Evolutionary conservation across 2,329 filamentous ascomycete species (phyloP).

Genomic region (Arthrobotrys megalospora): DNA sequence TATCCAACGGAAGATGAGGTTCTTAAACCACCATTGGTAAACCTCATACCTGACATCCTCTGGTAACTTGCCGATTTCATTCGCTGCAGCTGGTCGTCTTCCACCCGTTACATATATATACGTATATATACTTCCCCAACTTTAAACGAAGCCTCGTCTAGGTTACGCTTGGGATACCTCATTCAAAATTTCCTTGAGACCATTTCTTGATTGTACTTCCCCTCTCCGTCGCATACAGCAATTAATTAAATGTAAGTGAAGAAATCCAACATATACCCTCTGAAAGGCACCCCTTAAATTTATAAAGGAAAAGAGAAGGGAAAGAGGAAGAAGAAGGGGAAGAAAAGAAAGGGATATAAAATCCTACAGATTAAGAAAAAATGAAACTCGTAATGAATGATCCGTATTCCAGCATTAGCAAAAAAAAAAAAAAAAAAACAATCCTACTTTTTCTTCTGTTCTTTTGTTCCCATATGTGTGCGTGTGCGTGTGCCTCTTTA

Average conservation of each 20-base stretch:
- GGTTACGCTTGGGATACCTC: no score
- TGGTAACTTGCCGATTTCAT: slow-evolving; percentile 3
- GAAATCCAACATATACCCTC: no score
- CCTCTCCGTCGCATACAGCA: no score
- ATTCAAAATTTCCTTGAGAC: no score
- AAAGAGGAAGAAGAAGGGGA: neutral
- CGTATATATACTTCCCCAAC: neutral
- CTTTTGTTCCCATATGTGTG: neutral
- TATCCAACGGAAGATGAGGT: neutral
- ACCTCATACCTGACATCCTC: slow-evolving; percentile 1
- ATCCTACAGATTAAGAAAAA: neutral
- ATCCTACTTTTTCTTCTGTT: slow-evolving; percentile 3
- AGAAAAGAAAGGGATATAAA: neutral
- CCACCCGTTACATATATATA: neutral
- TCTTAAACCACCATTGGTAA: neutral
- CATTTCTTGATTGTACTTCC: no score
- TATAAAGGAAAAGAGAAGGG: neutral
- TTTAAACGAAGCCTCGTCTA: neutral
- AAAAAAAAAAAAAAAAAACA: neutral
- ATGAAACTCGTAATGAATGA: neutral
- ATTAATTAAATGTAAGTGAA: no score
- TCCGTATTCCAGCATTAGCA: slow-evolving; percentile 1
- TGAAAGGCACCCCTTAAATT: neutral
- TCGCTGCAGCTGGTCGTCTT: neutral
- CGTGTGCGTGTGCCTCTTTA: slow-evolving; percentile 1